Evolutionary conservation across 768 basidiomycete genomes (phyloP), one percentile per base, ranked within the genome.

Genomic region (Gelatoporia subvermispora): DNA sequence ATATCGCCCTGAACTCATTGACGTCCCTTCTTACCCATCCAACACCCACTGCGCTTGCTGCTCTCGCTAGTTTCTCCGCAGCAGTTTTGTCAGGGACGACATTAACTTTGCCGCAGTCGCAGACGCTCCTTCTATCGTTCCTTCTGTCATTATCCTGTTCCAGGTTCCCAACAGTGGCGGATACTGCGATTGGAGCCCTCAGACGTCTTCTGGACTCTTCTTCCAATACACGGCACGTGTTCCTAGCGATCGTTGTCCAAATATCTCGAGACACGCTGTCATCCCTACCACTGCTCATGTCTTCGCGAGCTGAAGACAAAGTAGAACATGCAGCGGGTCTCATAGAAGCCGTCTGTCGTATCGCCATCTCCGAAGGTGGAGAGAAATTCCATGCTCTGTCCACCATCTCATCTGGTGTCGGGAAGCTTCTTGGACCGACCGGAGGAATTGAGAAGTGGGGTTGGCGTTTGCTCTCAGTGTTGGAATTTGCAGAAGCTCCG

Each of bases 371-470:
- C 25, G 53, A 3, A 20, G 45, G 16, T 54, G 47, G 18, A 11
- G 31, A 43, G 3, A 21, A 45, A 4, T 25, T 18, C 5, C 47
- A 41, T 2, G 43, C 51, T 11, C 60, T 76, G 23, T 59, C 69
- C 2, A 57, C 74, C n/a, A 72, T 88, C 28, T 72, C 77, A 13
- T 63, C 70, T 15, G 72, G 71, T 34, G 69, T 90, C 2, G 78
- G 75, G 8, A 77, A 76, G 47, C 72, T 93, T 4, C 74, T 95
- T 1, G 93, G 93, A 3, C 85, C 92, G 1, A 76, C 70, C 0
- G 91, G 92, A 5, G 85, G 88, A 0, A 81, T 96, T 16, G 92
- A 96, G 58, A 84, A 84, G 63, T 98, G 93, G 95, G 89, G 92
- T 3, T 93, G 88, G 85, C 78, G 79, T 41, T 61, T 99, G 3